Evolutionary conservation across 2,329 filamentous ascomycete species (phyloP), one percentile per base, ranked within the genome.

Genomic region (Chalaropsis ovoidea): DNA sequence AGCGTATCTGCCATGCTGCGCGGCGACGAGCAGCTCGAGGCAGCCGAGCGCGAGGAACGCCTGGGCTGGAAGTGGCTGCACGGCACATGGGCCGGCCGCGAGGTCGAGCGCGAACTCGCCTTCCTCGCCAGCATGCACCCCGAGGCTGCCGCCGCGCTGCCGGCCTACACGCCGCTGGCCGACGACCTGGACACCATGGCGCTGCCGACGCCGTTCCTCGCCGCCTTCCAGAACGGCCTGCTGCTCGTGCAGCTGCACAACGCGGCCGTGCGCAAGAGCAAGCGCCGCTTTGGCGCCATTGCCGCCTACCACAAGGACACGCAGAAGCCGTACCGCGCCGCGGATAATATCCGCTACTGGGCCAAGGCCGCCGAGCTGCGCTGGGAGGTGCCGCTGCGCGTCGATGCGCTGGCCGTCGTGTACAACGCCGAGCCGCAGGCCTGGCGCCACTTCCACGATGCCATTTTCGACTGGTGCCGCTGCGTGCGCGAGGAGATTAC

Each of bases 331-430:
- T 99, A 99, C 74, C 87, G 94, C 61, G 87, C 87, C 69, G 90
- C 92, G 2, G 94, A 99, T 71, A 99, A 99, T 74, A 80, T 99
- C 68, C 85, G 91, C 49, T 99, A 88, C 79, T 99, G 94, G 93
- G 83, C 89, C 76, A 99, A 99, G 78, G 94, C 93, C 0, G 91
- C 92, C 7, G 92, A 99, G 77, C 80, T 97, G 67, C 85, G 94
- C 65, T 99, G 93, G 86, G 94, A 97, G 76, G 83, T 92, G 47
- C 82, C 88, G 70, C 79, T 97, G 63, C 84, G 87, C 69, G 81
- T 96, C 64, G 90, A 96, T 72, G 90, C 93, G 24, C 86, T 95
- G 75, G 90, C 87, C 35, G 82, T 96, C 7, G 92, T 96, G 24
- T 88, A 92, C 72, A 87, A 86, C 72, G 86, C 81, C 67, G 80